Evolutionary conservation across 2,329 filamentous ascomycete species (phyloP), one percentile per base, ranked within the genome.

Genomic region (Phoma sp.): DNA sequence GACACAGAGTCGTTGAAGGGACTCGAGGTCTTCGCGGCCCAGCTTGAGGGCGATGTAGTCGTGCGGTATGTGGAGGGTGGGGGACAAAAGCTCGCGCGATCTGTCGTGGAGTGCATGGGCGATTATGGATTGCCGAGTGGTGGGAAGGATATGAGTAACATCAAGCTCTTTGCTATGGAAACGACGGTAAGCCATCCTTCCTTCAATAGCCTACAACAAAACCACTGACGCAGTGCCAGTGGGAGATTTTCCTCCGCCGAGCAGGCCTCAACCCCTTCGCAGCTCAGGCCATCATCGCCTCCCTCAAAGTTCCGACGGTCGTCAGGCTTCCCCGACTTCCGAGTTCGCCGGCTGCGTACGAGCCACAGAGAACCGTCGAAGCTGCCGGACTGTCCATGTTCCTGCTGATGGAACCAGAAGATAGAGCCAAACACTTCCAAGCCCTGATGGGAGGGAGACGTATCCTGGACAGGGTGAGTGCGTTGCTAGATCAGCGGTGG

Each of bases 241-340:
- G 86, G 86, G 90, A 92, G 70, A 40, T 85, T 9, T 89, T 90
- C 58, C 77, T 93, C 22, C 80, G 88, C 13, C 78, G 80, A 22
- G 81, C 82, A 1, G 90, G 90, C 0, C 72, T 92, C 68, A 92
- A 93, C 71, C 82, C 84, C 0, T 91, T 85, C 69, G 89, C 88
- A 2, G 89, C 90, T 2, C 89, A 92, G 69, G 78, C 80, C 9
- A 77, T 91, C 1, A 74, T 90, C 31, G 76, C 75, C 0, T 70
- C 72, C 4, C 65, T 74, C 46, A 72, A 70, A 37, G 37, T 61
- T 6, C 61, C 65, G 1, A 39, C 59, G 9, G 33, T 59, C 3
- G 39, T 66, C 7, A 25, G 50, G 2, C 22, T 64, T 21, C 50
- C 61, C 12, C 13, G 49, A 6, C 6, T 13, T 1, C 49, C 55